Base-by-base conservation (phyloP, 495 filamentous ascomycete species). In the Pseudevernia furfuracea region DNA sequence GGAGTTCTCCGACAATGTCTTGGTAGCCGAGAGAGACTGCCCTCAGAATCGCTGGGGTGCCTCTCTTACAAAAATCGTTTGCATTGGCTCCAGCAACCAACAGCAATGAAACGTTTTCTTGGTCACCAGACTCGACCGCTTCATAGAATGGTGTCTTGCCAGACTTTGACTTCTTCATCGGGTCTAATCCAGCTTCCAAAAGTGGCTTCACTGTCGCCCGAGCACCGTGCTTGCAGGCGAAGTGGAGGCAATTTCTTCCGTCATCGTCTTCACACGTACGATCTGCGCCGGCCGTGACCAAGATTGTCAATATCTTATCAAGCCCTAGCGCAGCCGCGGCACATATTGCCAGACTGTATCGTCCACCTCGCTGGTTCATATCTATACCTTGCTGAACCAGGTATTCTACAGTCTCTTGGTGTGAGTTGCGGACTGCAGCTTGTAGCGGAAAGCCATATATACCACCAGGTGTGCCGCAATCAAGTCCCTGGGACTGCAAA, bases 311-410 rank as follows among this genome's bases (percentile, higher is more conserved):
- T 6, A 66, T 61, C 21, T 25, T 39, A 14, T 52, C 32, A 21
- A 9, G 25, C 9, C 66, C 64, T 17, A 55, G 34, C 9, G 66
- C 53, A 21, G 66, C 66, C 8, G 66, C 66, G 14, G 66, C 64
- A 7, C 41, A 25, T 46, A 68, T 30, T 3, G 66, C 63, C 1
- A 28, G 25, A 49, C 19, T 37, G 14, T 41, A 62, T 3, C 3
- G 23, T 43, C 66, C 66, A 41, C 63, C 64, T 19, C 34, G 30
- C 46, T 48, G 48, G 17, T 43, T 37, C 5, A 68, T 14, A 58
- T 68, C 66, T 30, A 52, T 25, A 10, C 58, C 66, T 37, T 66
- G 53, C 6, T 66, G 28, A 15, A 68, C 8, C 4, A 68, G 61
- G n/a, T 39, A 65, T n/a, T 65, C 28, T n/a, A 58, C 49, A 38